A percentile compares a stretch with the other conserved stretches of the same genome.
phyloP scores from a whole-genome alignment of 1,284 basidiomycete genomes.

The Puccinia coronata region DNA sequence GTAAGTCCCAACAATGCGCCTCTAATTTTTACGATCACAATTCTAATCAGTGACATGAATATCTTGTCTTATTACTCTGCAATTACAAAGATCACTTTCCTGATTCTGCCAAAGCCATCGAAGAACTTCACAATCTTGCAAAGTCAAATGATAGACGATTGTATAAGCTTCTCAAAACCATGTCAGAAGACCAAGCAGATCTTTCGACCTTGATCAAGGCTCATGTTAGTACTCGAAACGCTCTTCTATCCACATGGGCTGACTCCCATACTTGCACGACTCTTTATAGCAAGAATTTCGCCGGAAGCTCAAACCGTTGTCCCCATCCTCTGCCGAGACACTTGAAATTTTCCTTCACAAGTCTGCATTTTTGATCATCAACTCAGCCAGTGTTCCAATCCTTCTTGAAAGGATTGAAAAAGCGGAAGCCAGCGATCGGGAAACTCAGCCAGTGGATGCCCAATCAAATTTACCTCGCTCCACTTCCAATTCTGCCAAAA shows the following conservation, averaged over 20 bases:
- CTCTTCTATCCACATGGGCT: slow-evolving; percentile 50
- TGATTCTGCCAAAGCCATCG: slow-evolving; percentile 72
- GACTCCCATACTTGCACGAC: slow-evolving; percentile 35
- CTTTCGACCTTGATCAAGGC: slow-evolving; percentile 78
- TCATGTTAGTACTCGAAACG: slow-evolving; percentile 63
- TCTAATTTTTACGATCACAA: neutral
- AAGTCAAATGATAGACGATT: slow-evolving; percentile 80
- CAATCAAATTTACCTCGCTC: slow-evolving; percentile 47
- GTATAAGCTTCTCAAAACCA: slow-evolving; percentile 78
- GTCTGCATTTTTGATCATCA: slow-evolving; percentile 73
- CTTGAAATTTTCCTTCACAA: slow-evolving; percentile 73
- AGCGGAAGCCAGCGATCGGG: slow-evolving; percentile 48
- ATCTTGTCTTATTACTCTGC: slow-evolving; percentile 48
- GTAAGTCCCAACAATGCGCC: neutral
- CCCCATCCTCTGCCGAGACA: slow-evolving; percentile 68
- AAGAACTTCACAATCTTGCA: slow-evolving; percentile 81
- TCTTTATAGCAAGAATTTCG: slow-evolving; percentile 70
- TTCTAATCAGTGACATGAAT: slow-evolving; percentile 62
- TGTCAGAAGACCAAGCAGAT: slow-evolving; percentile 79
- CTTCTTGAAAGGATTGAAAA: slow-evolving; percentile 68
- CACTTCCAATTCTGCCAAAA: slow-evolving; percentile 54
- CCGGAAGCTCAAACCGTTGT: slow-evolving; percentile 72
- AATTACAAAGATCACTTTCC: slow-evolving; percentile 64
- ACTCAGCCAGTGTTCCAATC: slow-evolving; percentile 79
- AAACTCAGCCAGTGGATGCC: slow-evolving; percentile 12